phyloP scores from a whole-genome alignment of 1,284 basidiomycete species.

The Prillingera fragicola region DNA sequence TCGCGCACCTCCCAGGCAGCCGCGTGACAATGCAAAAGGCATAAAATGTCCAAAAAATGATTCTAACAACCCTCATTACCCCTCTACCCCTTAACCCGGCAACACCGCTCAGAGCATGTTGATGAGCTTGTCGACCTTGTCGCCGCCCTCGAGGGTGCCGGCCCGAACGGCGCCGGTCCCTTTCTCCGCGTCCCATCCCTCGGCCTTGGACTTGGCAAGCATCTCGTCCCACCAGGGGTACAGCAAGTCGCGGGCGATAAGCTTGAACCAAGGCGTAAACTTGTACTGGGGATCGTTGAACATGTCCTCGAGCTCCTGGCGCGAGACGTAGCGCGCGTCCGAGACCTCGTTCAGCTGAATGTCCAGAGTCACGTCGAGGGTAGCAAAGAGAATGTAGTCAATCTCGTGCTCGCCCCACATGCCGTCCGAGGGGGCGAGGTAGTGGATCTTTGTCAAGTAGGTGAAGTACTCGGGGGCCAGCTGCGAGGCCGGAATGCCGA shows the following conservation, averaged over 20 bases:
- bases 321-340: constrained; percentile 85
- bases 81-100: no score
- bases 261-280: constrained; percentile 99
- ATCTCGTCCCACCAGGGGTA: constrained; percentile 99
- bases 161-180: constrained; percentile 34
- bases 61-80: no score
- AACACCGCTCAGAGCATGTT: constrained; percentile 65
- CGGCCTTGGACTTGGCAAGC: constrained; percentile 52
- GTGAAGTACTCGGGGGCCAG: constrained; percentile 82
- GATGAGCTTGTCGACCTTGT: constrained; percentile 61
- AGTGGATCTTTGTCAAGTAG: constrained; percentile 95
- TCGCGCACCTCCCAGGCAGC: no score
- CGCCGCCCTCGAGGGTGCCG: constrained; percentile 32
- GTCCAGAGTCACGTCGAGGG: constrained; percentile 76
- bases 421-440: constrained; percentile 87
- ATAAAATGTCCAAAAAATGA: no score
- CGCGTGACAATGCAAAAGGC: no score
- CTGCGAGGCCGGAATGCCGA: constrained; percentile 70
- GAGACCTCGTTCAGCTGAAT: constrained; percentile 89
- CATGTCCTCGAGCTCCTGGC: constrained; percentile 82
- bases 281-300: constrained; percentile 72
- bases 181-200: constrained; percentile 58
- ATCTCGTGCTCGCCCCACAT: constrained; percentile 99
- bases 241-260: constrained; percentile 93
- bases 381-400: constrained; percentile 98